phyloP scores from a whole-genome alignment of 1,284 basidiomycete genomes.

The Boletus hoseneyae region DNA sequence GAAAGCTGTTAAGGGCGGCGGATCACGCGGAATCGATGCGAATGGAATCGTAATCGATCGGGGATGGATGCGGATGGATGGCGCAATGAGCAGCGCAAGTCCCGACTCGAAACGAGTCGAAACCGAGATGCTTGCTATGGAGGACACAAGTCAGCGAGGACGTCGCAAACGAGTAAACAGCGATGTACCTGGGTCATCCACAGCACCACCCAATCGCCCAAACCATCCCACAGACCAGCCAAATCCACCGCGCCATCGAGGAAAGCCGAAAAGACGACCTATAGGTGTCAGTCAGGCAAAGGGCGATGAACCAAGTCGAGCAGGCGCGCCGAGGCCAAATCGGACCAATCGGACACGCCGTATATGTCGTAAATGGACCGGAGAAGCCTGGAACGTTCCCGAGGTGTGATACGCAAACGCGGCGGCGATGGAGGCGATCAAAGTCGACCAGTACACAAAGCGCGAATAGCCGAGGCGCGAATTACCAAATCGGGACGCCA shows the following conservation, averaged over 20 bases:
- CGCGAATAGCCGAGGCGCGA: too few relatives aligned
- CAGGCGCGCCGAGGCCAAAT: too few relatives aligned
- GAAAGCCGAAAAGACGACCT: background rate
- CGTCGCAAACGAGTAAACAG: background rate
- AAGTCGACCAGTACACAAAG: too few relatives aligned
- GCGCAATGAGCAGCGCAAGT: background rate
- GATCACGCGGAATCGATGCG: background rate
- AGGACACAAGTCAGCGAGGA: background rate
- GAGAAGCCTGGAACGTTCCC: too few relatives aligned
- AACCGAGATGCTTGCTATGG: background rate
- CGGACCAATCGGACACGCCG: too few relatives aligned
- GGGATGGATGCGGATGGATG: background rate
- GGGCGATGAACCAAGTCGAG: too few relatives aligned
- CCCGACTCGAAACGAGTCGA: background rate
- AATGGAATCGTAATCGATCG: background rate
- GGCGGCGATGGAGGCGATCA: too few relatives aligned
- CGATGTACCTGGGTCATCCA: background rate
- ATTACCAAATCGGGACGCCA: too few relatives aligned
- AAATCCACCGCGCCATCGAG: background rate
- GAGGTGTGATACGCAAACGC: too few relatives aligned
- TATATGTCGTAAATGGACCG: too few relatives aligned
- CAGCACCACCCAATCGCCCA: background rate
- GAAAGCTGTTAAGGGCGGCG: background rate
- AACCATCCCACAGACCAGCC: too few relatives aligned
- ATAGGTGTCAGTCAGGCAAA: too few relatives aligned